These are phyloP conservation scores for Pythium rhizo-oryzae DNA, from an alignment of 352 stramenopile species.

Conservation along the genomic window DNA sequence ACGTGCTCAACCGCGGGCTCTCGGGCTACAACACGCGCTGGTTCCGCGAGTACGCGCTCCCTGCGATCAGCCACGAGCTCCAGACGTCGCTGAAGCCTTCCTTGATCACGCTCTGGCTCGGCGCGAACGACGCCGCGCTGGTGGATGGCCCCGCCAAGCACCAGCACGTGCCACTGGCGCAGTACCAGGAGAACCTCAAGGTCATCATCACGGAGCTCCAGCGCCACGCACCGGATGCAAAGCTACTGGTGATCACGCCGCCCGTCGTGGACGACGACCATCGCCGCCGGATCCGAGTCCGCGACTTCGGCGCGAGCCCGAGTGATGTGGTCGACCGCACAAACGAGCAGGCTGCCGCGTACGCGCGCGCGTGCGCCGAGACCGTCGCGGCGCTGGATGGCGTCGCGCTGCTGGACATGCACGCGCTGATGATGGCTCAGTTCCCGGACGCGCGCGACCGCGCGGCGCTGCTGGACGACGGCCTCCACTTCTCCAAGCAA, in stretches of 20 bases:
- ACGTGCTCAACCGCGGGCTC: conserved; percentile 59
- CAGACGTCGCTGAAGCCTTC: conserved; percentile 23
- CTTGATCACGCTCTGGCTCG: conserved; percentile 56
- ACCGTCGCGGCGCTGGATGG: conserved; percentile 6
- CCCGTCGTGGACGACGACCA: conserved; percentile 48
- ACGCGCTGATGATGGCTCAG: conserved; percentile 19
- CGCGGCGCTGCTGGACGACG: conserved; percentile 19
- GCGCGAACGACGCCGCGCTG: conserved; percentile 61
- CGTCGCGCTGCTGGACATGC: conserved; percentile 24
- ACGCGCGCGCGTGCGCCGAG: conserved; percentile 14
- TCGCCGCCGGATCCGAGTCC: background rate
- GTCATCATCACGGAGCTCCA: conserved; percentile 36
- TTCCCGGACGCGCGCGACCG: conserved; percentile 13
- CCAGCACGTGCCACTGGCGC: conserved; percentile 53
- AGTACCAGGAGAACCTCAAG: conserved; percentile 51
- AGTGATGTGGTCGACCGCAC: conserved; percentile 20
- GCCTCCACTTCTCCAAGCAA: conserved; percentile 24
- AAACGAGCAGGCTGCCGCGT: conserved; percentile 16
- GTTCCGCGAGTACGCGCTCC: conserved; percentile 36
- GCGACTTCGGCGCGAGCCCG: background rate
- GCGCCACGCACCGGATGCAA: conserved; percentile 23
- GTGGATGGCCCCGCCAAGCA: conserved; percentile 29
- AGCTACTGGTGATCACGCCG: conserved; percentile 60
- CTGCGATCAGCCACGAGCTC: conserved; percentile 38
- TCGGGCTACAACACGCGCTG: conserved; percentile 57